Base-by-base conservation (phyloP, 192 early-diverging fungal species). In the Phlyctochytrium bullatum region DNA sequence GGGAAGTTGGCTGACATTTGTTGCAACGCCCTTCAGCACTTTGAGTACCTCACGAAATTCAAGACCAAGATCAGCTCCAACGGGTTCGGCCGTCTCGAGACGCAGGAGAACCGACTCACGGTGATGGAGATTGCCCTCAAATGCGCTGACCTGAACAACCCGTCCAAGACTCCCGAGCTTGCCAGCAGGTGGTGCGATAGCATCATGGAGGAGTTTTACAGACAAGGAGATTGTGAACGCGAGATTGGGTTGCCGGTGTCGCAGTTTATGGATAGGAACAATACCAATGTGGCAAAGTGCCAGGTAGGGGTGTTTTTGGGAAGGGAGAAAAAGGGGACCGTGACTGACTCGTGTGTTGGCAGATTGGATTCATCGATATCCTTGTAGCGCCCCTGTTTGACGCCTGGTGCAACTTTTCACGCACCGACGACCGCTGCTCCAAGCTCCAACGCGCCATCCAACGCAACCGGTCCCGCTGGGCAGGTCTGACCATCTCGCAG, bases 311-410 rank as follows among this genome's bases (percentile, higher is more conserved):
- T n/a, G n/a, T n/a, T n/a, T n/a, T n/a, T n/a, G n/a, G n/a, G n/a
- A n/a, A n/a, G n/a, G n/a, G n/a, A n/a, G n/a, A n/a, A n/a, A n/a
- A n/a, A n/a, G n/a, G n/a, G n/a, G n/a, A n/a, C n/a, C n/a, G n/a
- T n/a, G n/a, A n/a, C n/a, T n/a, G 23, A n/a, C n/a, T n/a, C n/a
- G n/a, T 47, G 40, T 47, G 20, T 47, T 47, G 6, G 40, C 51
- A 79, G 73, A 62, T 87, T 60, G 85, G 83, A n/a, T 87, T 87
- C 69, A 87, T 87, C 30, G 85, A 87, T 64, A 76, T 76, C 71
- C 77, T 87, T 34, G 85, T 85, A 16, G 64, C 74, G 3, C 85
- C 85, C 28, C 73, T 87, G n/a, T 87, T 75, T 65, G 79, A 82
- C 23, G 68, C 71, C 2, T 87, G 85, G 85, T 67, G 68, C 65